A percentile compares a stretch with the other conserved stretches of the same genome.
Evolutionary conservation across 169 alveolate species (phyloP).

Genomic region (Plasmodium cynomolgi): DNA sequence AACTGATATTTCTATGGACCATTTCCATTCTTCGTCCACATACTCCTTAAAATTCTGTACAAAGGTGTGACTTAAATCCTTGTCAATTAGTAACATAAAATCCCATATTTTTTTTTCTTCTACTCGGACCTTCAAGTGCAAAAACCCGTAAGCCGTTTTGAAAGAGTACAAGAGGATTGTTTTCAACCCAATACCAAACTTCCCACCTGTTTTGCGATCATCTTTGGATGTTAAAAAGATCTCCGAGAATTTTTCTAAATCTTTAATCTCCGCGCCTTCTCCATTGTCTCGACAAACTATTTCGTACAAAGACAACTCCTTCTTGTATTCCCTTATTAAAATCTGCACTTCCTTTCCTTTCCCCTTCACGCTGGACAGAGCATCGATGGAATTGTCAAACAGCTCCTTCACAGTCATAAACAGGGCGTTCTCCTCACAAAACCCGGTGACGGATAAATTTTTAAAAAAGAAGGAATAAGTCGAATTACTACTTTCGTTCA

Average conservation of each 20-base stretch:
- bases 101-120: conserved; percentile 74
- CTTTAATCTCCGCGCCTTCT: conserved; percentile 56
- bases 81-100: conserved; percentile 69
- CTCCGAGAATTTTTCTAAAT: conserved; percentile 71
- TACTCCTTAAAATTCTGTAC: conserved; percentile 73
- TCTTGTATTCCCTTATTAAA: conserved; percentile 46
- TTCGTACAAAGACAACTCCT: conserved; percentile 46
- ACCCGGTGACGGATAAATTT: conserved; percentile 73
- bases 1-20: conserved; percentile 75
- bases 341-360: conserved; percentile 45
- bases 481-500: conserved; percentile 30
- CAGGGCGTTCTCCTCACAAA: conserved; percentile 73
- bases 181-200: conserved; percentile 74
- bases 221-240: conserved; percentile 75
- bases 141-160: conserved; percentile 75
- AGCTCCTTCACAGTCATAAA: conserved; percentile 76
- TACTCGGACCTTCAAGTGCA: conserved; percentile 66
- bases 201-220: conserved; percentile 57
- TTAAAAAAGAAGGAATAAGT: conserved; percentile 70
- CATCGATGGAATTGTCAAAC: conserved; percentile 74
- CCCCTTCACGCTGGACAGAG: conserved; percentile 12
- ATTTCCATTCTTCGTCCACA: conserved; percentile 47
- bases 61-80: conserved; percentile 71
- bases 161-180: conserved; percentile 59
- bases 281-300: conserved; percentile 76